Evolutionary conservation across 2,329 filamentous ascomycete genomes (phyloP), one percentile per base, ranked within the genome.

Genomic region (Ascochyta koolunga): DNA sequence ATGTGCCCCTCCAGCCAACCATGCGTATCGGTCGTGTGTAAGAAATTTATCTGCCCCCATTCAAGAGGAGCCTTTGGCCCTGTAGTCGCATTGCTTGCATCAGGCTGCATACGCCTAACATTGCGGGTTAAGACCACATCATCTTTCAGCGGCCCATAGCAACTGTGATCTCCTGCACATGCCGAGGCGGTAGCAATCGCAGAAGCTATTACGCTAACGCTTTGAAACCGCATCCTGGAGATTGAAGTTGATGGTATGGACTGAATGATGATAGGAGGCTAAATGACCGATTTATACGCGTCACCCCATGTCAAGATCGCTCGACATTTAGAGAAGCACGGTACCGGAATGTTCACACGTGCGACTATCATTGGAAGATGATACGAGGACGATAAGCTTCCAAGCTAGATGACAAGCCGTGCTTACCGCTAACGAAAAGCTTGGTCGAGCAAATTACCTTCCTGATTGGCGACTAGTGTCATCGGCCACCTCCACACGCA

Each of bases 1-100:
- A 87, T 68, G 64, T 86, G 82, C 3, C 83, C 82, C 62, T 83
- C 81, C 16, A 86, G 76, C 84, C 84, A 85, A 18, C 83, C 83
- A 65, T 86, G 83, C 0, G 83, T 85, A 58, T 87, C 84, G 2
- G 83, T 86, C 1, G 83, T 87, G 60, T 86, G 85, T 21, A 87
- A 78, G 74, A 96, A 84, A 62, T 87, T 87, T 61, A 87, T 70
- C 67, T 87, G 82, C 2, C 85, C 85, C 85, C 85, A 87, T 76
- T 84, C 82, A 7, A 86, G 73, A 18, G 71, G 76, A 15, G 60
- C 70, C 35, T 65, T 71, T 3, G 77, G 76, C 10, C 61, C 58
- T 4, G 69, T 66, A 2, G 72, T 72, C 0, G 77, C 70, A 44
- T 75, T 76, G 48, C 71, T 71, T 13, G 77, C 74, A 50, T 78